Conservation (phyloP, 331 rosid species). For the Cydonia oblonga region DNA sequence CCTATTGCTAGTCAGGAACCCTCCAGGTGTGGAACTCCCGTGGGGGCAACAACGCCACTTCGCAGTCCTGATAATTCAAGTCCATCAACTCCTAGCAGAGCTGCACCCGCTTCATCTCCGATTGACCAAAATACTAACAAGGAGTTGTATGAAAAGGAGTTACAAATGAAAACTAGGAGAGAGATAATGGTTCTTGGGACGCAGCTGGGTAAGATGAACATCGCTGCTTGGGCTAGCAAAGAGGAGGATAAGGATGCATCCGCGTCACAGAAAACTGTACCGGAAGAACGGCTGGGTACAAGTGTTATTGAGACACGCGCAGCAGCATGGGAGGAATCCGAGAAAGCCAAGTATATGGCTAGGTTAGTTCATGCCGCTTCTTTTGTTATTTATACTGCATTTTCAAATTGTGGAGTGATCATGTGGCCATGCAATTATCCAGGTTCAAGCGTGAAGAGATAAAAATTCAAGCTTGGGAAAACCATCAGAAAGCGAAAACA, state of each 20-base stretch:
- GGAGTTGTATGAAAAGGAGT: constrained; percentile 76
- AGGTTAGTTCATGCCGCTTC: constrained; percentile 34
- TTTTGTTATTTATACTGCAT: background rate
- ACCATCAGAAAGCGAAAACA: constrained; percentile 89
- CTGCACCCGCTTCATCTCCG: constrained; percentile 26
- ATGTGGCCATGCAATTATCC: constrained; percentile 22
- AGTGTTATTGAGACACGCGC: constrained; percentile 68
- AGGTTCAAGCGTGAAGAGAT: constrained; percentile 95
- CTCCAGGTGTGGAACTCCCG: constrained; percentile 89
- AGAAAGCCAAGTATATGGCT: constrained; percentile 84
- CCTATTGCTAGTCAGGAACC: constrained; percentile 98
- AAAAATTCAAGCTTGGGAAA: constrained; percentile 95
- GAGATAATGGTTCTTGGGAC: constrained; percentile 89
- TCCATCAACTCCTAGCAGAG: constrained; percentile 74
- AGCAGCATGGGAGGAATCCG: constrained; percentile 92
- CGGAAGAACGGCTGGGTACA: constrained; percentile 30
- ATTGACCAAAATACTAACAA: constrained; percentile 22
- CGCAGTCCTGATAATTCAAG: constrained; percentile 80
- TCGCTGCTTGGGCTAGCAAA: constrained; percentile 99
- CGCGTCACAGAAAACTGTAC: constrained; percentile 43
- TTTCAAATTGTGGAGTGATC: constrained; percentile 3
- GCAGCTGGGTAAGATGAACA: constrained; percentile 82
- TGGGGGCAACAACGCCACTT: constrained; percentile 82
- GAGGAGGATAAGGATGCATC: constrained; percentile 89
- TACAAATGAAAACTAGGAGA: constrained; percentile 82